These are phyloP conservation scores for Hypoxylon trugodes DNA, from an alignment of 495 filamentous ascomycete species.

Conservation along the genomic window DNA sequence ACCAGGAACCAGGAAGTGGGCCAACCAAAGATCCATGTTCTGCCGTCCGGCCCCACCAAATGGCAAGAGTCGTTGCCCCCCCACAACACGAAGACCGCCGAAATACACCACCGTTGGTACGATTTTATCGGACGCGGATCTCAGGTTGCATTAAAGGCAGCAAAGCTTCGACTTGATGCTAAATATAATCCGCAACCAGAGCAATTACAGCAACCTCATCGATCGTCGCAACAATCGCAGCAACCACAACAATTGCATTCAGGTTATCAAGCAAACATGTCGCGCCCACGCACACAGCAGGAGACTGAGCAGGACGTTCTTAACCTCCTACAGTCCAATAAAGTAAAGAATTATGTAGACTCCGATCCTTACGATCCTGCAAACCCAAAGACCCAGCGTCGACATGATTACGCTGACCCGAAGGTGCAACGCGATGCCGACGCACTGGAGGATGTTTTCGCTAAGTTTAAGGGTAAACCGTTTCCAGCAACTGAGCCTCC, in stretches of 20 bases:
- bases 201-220: too few relatives aligned
- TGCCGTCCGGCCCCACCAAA: constrained; percentile 31
- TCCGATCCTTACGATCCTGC: constrained; percentile 44
- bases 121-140: constrained; percentile 34
- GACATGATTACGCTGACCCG: constrained; percentile 46
- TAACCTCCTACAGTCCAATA: constrained; percentile 46
- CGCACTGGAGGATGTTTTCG: constrained; percentile 42
- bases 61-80: constrained; percentile 33
- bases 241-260: too few relatives aligned
- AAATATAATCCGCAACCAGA: neutral
- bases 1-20: constrained; percentile 32
- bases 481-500: constrained; percentile 46
- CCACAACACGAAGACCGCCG: constrained; percentile 34
- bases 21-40: constrained; percentile 24
- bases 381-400: constrained; percentile 36
- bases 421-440: constrained; percentile 44
- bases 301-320: constrained; percentile 31
- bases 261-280: too few relatives aligned
- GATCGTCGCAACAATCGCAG: too few relatives aligned
- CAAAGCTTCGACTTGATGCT: constrained; percentile 29
- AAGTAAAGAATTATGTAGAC: constrained; percentile 45
- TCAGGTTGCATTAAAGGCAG: constrained; percentile 16
- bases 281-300: constrained; percentile 11
- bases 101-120: constrained; percentile 45
- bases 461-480: constrained; percentile 41